Evolutionary conservation across 176 grass and related monocot species (phyloP).

Genomic region (Zoysia pacifica): DNA sequence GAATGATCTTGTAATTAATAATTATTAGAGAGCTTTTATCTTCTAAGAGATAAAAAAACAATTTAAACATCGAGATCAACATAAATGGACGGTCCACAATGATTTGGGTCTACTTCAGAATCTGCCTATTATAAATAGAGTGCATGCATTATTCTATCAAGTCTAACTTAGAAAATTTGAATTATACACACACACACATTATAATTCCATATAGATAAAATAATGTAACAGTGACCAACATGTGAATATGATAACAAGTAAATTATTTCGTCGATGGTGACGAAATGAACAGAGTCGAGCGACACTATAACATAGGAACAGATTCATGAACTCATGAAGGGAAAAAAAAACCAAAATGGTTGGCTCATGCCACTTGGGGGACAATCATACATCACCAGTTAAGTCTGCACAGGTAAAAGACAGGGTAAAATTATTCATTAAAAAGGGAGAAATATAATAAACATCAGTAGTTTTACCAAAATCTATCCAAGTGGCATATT

Average conservation of each 20-base stretch:
- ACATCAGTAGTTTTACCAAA: too few species aligned
- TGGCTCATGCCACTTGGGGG: neutral
- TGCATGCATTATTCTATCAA: neutral
- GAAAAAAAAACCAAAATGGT: neutral
- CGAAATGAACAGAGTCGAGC: neutral
- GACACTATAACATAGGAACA: neutral
- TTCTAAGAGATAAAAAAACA: too few species aligned
- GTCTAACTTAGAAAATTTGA: neutral
- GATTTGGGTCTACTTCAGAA: too few species aligned
- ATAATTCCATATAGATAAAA: neutral
- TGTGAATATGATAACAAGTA: neutral
- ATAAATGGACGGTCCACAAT: too few species aligned
- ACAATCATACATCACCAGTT: too few species aligned
- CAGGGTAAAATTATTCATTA: too few species aligned
- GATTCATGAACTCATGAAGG: neutral
- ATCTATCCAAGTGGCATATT: too few species aligned
- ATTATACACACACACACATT: neutral
- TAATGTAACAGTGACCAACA: neutral
- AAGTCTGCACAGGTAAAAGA: too few species aligned
- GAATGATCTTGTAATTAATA: too few species aligned
- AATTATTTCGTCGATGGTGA: neutral
- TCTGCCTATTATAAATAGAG: slow-evolving; percentile 12
- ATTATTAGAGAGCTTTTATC: too few species aligned
- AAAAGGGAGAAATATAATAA: too few species aligned
- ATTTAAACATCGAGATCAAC: too few species aligned